Percentiles rank a stretch among this genome's conserved stretches.
These are phyloP conservation scores for Claviceps sp. DNA, from an alignment of 2,329 filamentous ascomycete species.

Conservation along the genomic window DNA sequence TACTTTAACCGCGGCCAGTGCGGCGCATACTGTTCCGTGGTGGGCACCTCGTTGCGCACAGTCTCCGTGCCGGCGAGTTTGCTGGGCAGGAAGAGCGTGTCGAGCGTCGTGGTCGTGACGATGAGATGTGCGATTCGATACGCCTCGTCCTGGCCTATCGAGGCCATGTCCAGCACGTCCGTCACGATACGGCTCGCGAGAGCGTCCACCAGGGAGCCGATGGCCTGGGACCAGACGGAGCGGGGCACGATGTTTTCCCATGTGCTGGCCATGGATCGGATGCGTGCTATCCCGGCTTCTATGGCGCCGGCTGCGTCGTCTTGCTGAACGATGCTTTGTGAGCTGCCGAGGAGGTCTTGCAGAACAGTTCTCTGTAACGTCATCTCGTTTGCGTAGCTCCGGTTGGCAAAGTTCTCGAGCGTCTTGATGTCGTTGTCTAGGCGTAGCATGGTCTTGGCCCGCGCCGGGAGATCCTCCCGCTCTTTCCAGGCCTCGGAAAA, in stretches of 20 bases:
- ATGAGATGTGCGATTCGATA: conserved; percentile 49
- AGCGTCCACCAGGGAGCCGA: conserved; percentile 45
- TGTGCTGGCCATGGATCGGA: conserved; percentile 37
- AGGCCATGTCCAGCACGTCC: conserved; percentile 48
- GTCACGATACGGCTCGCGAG: conserved; percentile 45
- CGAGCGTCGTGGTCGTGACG: conserved; percentile 40
- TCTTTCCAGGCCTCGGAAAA: conserved; percentile 38
- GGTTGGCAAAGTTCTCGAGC: conserved; percentile 45
- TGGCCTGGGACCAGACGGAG: conserved; percentile 49
- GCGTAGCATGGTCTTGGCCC: conserved; percentile 40
- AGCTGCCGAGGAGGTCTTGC: conserved; percentile 46
- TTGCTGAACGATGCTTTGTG: conserved; percentile 46
- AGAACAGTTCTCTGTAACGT: conserved; percentile 46
- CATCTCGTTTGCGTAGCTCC: conserved; percentile 49
- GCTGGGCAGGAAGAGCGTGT: conserved; percentile 44
- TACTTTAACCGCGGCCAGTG: conserved; percentile 53
- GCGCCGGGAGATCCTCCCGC: conserved; percentile 35
- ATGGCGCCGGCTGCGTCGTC: conserved; percentile 39
- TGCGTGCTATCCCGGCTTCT: conserved; percentile 37
- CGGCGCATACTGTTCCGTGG: conserved; percentile 46
- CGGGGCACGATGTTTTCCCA: conserved; percentile 47
- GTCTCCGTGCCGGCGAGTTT: conserved; percentile 15
- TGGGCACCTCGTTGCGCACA: conserved; percentile 30
- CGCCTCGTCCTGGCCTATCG: conserved; percentile 51
- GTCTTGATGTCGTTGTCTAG: conserved; percentile 47